Base-by-base conservation (phyloP, 2,329 filamentous ascomycete species). In the Onygena corvina region DNA sequence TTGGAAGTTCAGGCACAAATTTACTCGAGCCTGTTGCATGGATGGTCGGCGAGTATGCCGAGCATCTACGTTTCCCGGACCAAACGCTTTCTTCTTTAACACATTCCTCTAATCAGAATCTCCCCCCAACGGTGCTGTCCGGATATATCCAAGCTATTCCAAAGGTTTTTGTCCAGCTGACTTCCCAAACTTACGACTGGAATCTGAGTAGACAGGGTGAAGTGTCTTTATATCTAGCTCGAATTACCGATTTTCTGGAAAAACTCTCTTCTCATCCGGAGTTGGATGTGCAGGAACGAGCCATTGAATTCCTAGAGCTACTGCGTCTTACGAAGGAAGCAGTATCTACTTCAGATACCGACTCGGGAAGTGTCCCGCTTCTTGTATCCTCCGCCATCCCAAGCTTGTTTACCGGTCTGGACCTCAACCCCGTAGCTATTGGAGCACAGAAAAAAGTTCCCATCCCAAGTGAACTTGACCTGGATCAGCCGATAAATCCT, bases 231-330 rank as follows among this genome's bases (percentile, higher is more conserved):
- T 72, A 94, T 20, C 80, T 94, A 67, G 84, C 85, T 23, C 80
- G 88, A 1, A 80, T 95, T 4, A 77, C 94, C 16, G 79, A 92
- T 62, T 83, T 86, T 44, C 71, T 94, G 18, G 89, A 96, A 59
- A 78, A 81, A 0, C 67, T 96, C 12, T 80, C 81, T 0, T 74
- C 82, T 34, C 87, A 96, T 63, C 89, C 90, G 0, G 86, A 81
- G 58, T 74, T 98, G 1, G 92, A 98, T 62, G 88, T 98, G 2
- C 92, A 98, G 67, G 92, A 96, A 65, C 80, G 92, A 50, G 84
- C 89, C 2, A 89, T 95, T 1, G 89, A 95, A 61, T 93, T 94
- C 58, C 76, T 88, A 0, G 92, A 98, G 62, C 74, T 96, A 9
- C 78, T 96, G 59, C 87, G 87, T 51, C 73, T 98, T 38, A 87